A percentile compares a stretch with the other conserved stretches of the same genome.
Conservation (phyloP, 225 moss, liverwort and hornwort species). For the Bryum argenteum region DNA sequence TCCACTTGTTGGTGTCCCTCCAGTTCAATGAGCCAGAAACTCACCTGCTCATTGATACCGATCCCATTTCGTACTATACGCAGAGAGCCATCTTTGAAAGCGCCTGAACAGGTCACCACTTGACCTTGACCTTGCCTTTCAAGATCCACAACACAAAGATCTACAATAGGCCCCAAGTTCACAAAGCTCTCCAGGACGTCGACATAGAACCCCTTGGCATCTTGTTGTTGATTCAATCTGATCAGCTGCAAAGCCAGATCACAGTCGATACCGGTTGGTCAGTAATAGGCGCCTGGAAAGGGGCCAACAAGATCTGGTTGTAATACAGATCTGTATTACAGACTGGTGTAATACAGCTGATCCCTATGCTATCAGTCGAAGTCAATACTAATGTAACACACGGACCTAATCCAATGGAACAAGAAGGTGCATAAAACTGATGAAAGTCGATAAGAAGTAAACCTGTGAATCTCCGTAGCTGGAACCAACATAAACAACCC, state of each 20-base stretch:
- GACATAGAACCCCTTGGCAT: constrained; percentile 82
- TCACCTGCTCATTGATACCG: constrained; percentile 97
- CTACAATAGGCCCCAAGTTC: constrained; percentile 95
- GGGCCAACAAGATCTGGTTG: constrained; percentile 4
- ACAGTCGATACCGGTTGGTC: neutral
- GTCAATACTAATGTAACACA: neutral
- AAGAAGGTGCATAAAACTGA: neutral
- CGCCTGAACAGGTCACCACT: constrained; percentile 98
- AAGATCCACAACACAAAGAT: constrained; percentile 97
- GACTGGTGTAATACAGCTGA: neutral
- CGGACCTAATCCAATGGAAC: constrained; percentile 1
- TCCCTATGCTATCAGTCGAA: neutral
- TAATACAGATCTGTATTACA: constrained; percentile 1
- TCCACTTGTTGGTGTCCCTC: constrained; percentile 6
- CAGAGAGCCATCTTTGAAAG: constrained; percentile 95
- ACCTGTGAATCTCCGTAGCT: constrained; percentile 99
- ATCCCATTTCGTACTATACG: constrained; percentile 99
- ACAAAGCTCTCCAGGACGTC: constrained; percentile 96
- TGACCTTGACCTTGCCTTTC: constrained; percentile 98
- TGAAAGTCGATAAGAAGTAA: neutral
- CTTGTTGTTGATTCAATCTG: constrained; percentile 89
- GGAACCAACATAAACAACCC: constrained; percentile 93
- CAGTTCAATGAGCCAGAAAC: constrained; percentile 15
- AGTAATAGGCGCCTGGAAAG: constrained; percentile 6
- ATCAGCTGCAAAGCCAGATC: constrained; percentile 65